Evolutionary conservation across 441 rosid genomes (phyloP), one percentile per base, ranked within the genome.

Genomic region (Pelargonium exstipulatum): DNA sequence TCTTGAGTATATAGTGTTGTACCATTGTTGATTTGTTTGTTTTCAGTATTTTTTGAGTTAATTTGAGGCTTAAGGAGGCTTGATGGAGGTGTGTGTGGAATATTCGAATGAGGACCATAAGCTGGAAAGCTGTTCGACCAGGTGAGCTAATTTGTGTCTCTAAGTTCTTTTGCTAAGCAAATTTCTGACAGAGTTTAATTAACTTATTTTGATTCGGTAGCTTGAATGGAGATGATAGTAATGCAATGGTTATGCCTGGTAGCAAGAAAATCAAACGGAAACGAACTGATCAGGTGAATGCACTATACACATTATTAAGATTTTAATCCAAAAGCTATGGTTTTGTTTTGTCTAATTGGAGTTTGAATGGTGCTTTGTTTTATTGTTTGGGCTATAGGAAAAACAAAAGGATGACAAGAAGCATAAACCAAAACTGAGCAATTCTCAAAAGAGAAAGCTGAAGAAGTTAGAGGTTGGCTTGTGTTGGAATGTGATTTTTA

Each of bases 401-500:
- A 20, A 57, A 57, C 10, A 9, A 71, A 51, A 37, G 53, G 29
- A 42, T 29, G 70, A 78, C 51, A 42, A 67, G 51, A 77, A 71
- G 69, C 64, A 73, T 58, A 20, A 42, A 22, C 78, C 75, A 0
- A 69, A 61, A 9, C 26, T 75, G 48, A 84, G 88, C 82, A 87
- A 89, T 70, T 85, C 87, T 13, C 91, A 81, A 81, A 76, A 83
- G 76, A 87, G 85, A 58, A 90, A 87, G 77, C 69, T 89, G 78
- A 88, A 85, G 87, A 90, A 90, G 87, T 40, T 90, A 66, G 94
- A 85, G 87, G 89, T 89, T 24, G 45, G 68, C 61, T 68, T 62
- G 35, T 16, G 45, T 63, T 62, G 26, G 26, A 57, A 20, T 18
- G 26, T 43, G 3, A 4, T 66, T 2, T n/a, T 57, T 65, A 22